Percentiles rank a stretch among this genome's conserved stretches.
phyloP scores from a whole-genome alignment of 202 grass and related monocot genomes.

The Setaria viridis region DNA sequence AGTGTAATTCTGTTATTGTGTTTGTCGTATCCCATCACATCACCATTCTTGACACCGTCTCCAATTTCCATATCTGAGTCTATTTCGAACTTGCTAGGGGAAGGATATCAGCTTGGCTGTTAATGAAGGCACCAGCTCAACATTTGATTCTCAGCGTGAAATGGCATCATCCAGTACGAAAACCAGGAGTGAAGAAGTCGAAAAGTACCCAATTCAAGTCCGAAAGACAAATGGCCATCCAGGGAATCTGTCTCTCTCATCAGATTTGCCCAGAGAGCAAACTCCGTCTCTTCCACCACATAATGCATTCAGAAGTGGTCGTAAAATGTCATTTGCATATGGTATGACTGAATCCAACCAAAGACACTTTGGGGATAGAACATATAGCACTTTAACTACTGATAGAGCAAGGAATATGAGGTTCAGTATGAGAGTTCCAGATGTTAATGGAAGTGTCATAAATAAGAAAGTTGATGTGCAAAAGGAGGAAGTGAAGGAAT shows the following conservation, averaged over 20 bases:
- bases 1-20: background rate
- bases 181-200: slow-evolving; percentile 45
- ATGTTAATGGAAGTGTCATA: slow-evolving; percentile 54
- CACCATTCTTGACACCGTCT: background rate
- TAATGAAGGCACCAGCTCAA: slow-evolving; percentile 49
- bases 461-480: slow-evolving; percentile 51
- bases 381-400: slow-evolving; percentile 74
- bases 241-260: slow-evolving; percentile 39
- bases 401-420: slow-evolving; percentile 77
- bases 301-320: slow-evolving; percentile 58
- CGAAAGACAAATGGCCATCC: slow-evolving; percentile 47
- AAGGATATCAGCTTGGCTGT: slow-evolving; percentile 47
- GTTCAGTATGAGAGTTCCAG: slow-evolving; percentile 63
- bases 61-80: slow-evolving; percentile 34
- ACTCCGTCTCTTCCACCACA: slow-evolving; percentile 53
- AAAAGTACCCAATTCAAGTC: slow-evolving; percentile 52
- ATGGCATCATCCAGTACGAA: slow-evolving; percentile 46
- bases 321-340: slow-evolving; percentile 81
- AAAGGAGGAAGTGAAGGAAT: slow-evolving; percentile 84
- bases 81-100: slow-evolving; percentile 45
- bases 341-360: slow-evolving; percentile 56
- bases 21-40: slow-evolving; percentile 8
- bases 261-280: slow-evolving; percentile 53
- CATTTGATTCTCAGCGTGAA: slow-evolving; percentile 43
- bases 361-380: slow-evolving; percentile 66